Evolutionary conservation across 768 basidiomycete species (phyloP).

Genomic region (Lanmaoa pseudosensibilis): DNA sequence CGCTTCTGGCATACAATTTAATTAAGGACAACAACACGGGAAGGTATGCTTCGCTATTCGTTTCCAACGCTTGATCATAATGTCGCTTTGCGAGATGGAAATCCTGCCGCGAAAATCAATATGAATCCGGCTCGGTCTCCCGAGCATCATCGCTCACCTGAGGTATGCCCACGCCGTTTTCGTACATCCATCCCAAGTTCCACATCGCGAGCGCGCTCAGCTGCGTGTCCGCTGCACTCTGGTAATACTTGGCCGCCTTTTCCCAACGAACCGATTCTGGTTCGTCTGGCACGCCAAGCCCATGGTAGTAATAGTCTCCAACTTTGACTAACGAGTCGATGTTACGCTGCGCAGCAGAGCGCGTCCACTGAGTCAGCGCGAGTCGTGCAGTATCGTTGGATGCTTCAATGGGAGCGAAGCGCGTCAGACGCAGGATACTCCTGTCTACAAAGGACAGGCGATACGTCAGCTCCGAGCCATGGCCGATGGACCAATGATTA

Average conservation of each 20-base stretch:
- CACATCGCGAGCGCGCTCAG: slow-evolving; percentile 94
- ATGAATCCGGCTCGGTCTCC: background rate
- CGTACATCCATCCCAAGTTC: slow-evolving; percentile 99
- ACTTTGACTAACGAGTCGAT: slow-evolving; percentile 98
- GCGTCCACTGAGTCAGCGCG: slow-evolving; percentile 91
- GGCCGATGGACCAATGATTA: slow-evolving; percentile 29
- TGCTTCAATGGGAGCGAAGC: slow-evolving; percentile 67
- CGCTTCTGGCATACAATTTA: slow-evolving; percentile 78
- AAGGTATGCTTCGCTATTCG: slow-evolving; percentile 85
- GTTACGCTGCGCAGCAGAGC: slow-evolving; percentile 91
- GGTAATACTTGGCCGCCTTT: slow-evolving; percentile 92
- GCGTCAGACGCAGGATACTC: slow-evolving; percentile 64
- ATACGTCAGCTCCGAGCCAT: slow-evolving; percentile 26
- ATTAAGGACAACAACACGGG: slow-evolving; percentile 81
- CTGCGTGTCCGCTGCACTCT: slow-evolving; percentile 90
- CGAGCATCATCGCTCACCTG: slow-evolving; percentile 49
- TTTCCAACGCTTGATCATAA: slow-evolving; percentile 88
- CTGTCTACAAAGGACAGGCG: slow-evolving; percentile 47
- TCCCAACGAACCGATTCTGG: slow-evolving; percentile 68
- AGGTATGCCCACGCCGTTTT: slow-evolving; percentile 89
- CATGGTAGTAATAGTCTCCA: slow-evolving; percentile 95
- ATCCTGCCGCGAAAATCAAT: slow-evolving; percentile 50
- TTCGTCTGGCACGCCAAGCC: slow-evolving; percentile 74
- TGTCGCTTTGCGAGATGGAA: slow-evolving; percentile 96
- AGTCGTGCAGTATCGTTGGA: slow-evolving; percentile 81